phyloP scores from a whole-genome alignment of 202 grass and related monocot species.

The Brachypodium distachyon region DNA sequence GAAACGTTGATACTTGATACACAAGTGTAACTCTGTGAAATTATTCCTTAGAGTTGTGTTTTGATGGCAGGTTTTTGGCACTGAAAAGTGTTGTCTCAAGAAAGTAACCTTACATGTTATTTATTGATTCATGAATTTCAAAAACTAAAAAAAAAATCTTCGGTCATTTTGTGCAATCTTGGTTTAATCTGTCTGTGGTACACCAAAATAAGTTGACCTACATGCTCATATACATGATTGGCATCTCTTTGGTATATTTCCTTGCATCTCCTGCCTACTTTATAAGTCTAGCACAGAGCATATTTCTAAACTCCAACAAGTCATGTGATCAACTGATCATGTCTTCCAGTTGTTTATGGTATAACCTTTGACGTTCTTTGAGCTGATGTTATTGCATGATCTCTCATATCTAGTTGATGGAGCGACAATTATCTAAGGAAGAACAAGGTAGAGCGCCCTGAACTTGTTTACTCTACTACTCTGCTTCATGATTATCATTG shows the following conservation, averaged over 20 bases:
- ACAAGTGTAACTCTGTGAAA: no score
- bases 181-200: neutral
- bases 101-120: neutral
- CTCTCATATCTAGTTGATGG: slow-evolving; percentile 53
- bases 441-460: slow-evolving; percentile 59
- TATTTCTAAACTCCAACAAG: neutral
- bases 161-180: neutral
- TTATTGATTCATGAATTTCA: neutral
- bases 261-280: neutral
- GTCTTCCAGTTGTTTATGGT: neutral
- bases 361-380: neutral
- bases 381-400: slow-evolving; percentile 20
- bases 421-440: slow-evolving; percentile 75
- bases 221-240: neutral
- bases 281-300: neutral
- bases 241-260: neutral
- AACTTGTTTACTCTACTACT: neutral
- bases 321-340: neutral
- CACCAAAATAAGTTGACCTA: neutral
- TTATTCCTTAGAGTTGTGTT: no score
- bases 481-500: slow-evolving; percentile 16
- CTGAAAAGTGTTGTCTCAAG: no score
- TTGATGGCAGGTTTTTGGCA: no score
- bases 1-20: neutral
- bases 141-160: no score